Conservation (phyloP, 2,329 filamentous ascomycete genomes). For the Xylaria sp. region DNA sequence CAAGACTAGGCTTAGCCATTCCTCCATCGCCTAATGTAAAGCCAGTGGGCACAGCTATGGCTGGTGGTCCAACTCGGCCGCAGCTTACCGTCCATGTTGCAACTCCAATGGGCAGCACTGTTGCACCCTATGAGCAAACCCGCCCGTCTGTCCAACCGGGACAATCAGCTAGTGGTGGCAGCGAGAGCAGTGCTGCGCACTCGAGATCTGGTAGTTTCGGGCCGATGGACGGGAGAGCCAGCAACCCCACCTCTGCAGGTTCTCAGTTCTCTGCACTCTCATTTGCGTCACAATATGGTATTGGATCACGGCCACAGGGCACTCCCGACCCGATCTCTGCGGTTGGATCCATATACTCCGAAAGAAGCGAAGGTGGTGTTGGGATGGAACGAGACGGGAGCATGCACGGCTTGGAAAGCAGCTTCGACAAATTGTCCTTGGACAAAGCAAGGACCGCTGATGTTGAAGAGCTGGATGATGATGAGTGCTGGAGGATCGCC, state of each 20-base stretch:
- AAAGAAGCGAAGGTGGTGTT: conserved; percentile 78
- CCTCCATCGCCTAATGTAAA: conserved; percentile 86
- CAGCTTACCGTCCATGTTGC: conserved; percentile 82
- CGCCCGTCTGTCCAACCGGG: conserved; percentile 65
- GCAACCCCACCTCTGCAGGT: conserved; percentile 86
- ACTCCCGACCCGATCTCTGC: conserved; percentile 89
- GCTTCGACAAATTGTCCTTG: conserved; percentile 80
- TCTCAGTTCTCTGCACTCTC: conserved; percentile 86
- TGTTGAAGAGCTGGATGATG: conserved; percentile 93
- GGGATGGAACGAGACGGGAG: conserved; percentile 87
- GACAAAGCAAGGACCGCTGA: conserved; percentile 87
- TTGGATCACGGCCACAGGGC: conserved; percentile 72
- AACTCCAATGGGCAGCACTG: conserved; percentile 86
- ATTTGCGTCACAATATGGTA: conserved; percentile 78
- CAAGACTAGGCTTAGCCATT: conserved; percentile 88
- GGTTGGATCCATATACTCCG: conserved; percentile 85
- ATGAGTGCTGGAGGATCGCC: conserved; percentile 88
- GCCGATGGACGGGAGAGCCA: conserved; percentile 77
- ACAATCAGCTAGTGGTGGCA: conserved; percentile 78
- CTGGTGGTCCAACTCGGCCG: conserved; percentile 63
- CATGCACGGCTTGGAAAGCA: conserved; percentile 76
- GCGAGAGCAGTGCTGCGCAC: conserved; percentile 81
- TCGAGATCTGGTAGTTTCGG: conserved; percentile 88
- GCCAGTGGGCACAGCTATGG: conserved; percentile 70
- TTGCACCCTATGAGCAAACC: conserved; percentile 75